Conservation (phyloP, 75 land plant species). For the Picea sitchensis region DNA sequence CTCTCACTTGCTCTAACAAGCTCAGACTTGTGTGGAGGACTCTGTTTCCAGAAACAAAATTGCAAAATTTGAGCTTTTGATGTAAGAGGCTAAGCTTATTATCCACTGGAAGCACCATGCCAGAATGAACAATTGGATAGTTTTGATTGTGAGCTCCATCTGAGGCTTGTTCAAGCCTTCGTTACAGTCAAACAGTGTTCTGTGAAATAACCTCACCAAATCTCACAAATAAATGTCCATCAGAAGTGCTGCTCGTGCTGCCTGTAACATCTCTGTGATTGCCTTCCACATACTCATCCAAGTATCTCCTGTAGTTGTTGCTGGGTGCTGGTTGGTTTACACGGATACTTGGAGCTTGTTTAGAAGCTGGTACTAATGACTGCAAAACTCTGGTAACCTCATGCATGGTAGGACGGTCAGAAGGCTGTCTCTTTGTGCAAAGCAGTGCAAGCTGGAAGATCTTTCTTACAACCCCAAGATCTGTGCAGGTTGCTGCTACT, state of each 20-base stretch:
- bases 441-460: constrained; percentile 88
- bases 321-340: constrained; percentile 16
- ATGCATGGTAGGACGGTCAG: constrained; percentile 91
- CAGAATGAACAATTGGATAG: neutral
- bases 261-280: constrained; percentile 56
- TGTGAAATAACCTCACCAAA: constrained; percentile 90
- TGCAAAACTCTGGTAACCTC: constrained; percentile 82
- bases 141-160: neutral
- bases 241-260: constrained; percentile 66
- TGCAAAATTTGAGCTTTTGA: neutral
- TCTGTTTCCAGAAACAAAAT: neutral
- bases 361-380: constrained; percentile 28
- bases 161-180: neutral
- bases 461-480: constrained; percentile 69
- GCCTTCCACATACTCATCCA: constrained; percentile 64
- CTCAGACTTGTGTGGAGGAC: neutral
- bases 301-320: constrained; percentile 28
- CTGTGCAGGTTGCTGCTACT: constrained; percentile 66
- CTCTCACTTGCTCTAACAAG: neutral
- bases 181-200: constrained; percentile 20
- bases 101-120: neutral
- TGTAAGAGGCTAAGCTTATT: neutral
- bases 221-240: constrained; percentile 75
- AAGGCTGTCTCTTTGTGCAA: constrained; percentile 78
- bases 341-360: constrained; percentile 16